Evolutionary conservation across 2,329 filamentous ascomycete species (phyloP).

Genomic region (Bertia moriformis): DNA sequence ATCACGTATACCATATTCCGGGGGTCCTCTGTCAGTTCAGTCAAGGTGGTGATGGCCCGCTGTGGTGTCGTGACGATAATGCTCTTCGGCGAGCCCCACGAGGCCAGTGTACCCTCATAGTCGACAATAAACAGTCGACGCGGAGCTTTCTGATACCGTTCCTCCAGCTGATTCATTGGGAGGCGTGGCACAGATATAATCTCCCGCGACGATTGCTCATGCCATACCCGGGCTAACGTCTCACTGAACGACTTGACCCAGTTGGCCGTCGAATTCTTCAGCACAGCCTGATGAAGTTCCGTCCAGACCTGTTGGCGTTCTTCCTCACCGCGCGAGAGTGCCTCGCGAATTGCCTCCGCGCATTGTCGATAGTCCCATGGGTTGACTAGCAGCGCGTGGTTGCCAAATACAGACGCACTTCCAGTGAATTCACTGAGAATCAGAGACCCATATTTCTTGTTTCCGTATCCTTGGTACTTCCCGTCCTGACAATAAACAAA

Average conservation of each 20-base stretch:
- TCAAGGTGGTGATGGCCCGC: constrained; percentile 14
- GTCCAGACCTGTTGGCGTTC: constrained; percentile 66
- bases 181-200: constrained; percentile 77
- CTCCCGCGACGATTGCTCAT: constrained; percentile 72
- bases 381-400: constrained; percentile 73
- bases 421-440: constrained; percentile 94
- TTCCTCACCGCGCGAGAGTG: constrained; percentile 63
- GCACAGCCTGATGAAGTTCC: constrained; percentile 58
- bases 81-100: constrained; percentile 69
- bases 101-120: constrained; percentile 83
- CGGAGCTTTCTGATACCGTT: constrained; percentile 50
- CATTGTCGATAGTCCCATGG: constrained; percentile 90
- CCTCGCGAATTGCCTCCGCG: constrained; percentile 69
- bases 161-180: constrained; percentile 47
- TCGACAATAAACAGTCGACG: constrained; percentile 77
- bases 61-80: constrained; percentile 75
- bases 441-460: constrained; percentile 73
- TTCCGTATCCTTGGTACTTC: constrained; percentile 38
- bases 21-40: constrained; percentile 48
- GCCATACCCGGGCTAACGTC: constrained; percentile 60
- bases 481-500: constrained; percentile 90
- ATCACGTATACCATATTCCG: constrained; percentile 89
- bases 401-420: constrained; percentile 70
- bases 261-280: constrained; percentile 67
- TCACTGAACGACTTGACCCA: constrained; percentile 71